Evolutionary conservation across 2,329 filamentous ascomycete genomes (phyloP), one percentile per base, ranked within the genome.

Genomic region (Fusarium tanahbumbuense): DNA sequence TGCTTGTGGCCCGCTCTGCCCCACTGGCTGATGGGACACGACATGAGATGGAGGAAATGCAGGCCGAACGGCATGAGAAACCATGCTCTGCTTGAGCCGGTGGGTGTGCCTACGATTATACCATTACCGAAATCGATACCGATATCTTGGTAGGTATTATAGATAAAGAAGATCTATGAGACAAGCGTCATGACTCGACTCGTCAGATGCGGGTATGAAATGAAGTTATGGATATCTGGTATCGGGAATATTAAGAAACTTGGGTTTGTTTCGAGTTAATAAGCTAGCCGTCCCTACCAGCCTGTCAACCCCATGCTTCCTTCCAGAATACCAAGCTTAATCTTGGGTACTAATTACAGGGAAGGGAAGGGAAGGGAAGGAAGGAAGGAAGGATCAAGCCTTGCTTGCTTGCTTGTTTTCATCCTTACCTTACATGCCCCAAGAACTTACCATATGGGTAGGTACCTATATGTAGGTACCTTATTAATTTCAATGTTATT

Each of bases 261-360:
- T 49, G 55, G 52, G 42, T 32, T 53, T n/a, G 32, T 40, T 27
- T 42, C 37, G 47, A 50, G 28, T 54, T 13, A 25, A 37, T 7
- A 16, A 40, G 46, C 32, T 45, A 28, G 15, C 47, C 25, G 32
- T 42, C 46, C 25, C 42, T 30, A 25, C 46, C 22, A 32, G 44
- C 50, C 41, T 55, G 45, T 27, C 23, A 42, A 18, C 40, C 32
- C 45, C 44, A 64, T 46, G 50, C 40, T 46, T 41, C 59, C 50
- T 71, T 68, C 67, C 60, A 70, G 55, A 70, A 71, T 40, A 64
- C 23, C 16, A 15, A 52, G 32, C 49, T 52, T 30, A 41, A 49
- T 47, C 37, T 50, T 53, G 34, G 34, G 34, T 37, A 18, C 30
- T 50, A 53, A 18, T 50, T 56, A n/a, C 32, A 20, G 47, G 57